Evolutionary conservation across 768 basidiomycete genomes (phyloP).

Genomic region (Boletus vermiculosoides): DNA sequence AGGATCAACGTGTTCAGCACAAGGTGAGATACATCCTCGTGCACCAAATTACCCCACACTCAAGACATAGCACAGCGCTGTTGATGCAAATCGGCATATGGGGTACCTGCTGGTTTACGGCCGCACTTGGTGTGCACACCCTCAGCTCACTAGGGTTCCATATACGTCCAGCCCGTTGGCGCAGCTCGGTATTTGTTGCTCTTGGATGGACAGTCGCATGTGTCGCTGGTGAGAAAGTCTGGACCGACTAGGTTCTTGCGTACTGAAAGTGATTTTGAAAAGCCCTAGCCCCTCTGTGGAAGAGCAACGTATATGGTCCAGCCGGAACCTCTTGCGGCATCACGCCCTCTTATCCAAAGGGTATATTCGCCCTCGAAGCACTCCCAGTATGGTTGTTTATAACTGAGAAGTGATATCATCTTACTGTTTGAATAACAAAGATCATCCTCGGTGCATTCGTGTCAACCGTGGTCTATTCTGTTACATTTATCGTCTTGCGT

Average conservation of each 20-base stretch:
- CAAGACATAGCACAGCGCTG: constrained; percentile 37
- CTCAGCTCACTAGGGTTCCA: constrained; percentile 65
- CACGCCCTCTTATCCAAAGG: constrained; percentile 38
- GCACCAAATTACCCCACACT: background rate
- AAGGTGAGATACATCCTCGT: constrained; percentile 46
- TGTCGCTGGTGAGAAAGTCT: constrained; percentile 46
- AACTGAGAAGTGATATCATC: background rate
- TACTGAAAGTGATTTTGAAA: constrained; percentile 23
- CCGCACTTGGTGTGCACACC: constrained; percentile 62
- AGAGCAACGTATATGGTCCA: constrained; percentile 49
- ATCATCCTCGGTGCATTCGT: constrained; percentile 57
- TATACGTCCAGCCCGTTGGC: constrained; percentile 48
- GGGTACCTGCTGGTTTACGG: constrained; percentile 62
- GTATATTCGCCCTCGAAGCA: constrained; percentile 53
- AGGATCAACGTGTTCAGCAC: constrained; percentile 53
- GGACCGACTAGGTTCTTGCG: background rate
- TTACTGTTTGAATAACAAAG: constrained; percentile 33
- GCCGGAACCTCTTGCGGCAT: constrained; percentile 55
- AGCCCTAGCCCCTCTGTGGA: constrained; percentile 37
- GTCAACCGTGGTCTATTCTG: constrained; percentile 55
- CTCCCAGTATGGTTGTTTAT: constrained; percentile 50
- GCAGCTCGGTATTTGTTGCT: constrained; percentile 41
- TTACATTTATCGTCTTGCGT: constrained; percentile 61
- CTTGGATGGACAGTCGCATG: constrained; percentile 56
- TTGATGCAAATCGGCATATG: constrained; percentile 64